Percentiles rank a stretch among this genome's conserved stretches.
These are phyloP conservation scores for Marchantia polymorpha DNA, from an alignment of 225 moss, liverwort and hornwort species.

Conservation along the genomic window DNA sequence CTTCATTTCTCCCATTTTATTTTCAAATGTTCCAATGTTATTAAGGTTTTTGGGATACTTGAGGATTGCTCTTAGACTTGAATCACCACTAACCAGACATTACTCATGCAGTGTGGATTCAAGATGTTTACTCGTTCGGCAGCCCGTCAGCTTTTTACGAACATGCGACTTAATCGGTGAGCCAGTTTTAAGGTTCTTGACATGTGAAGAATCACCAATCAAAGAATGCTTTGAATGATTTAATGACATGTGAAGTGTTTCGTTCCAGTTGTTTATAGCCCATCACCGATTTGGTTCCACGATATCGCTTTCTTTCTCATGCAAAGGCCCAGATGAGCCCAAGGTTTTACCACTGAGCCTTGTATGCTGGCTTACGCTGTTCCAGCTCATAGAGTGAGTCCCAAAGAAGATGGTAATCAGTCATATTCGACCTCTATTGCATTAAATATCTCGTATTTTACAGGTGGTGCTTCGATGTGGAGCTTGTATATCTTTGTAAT, in stretches of 20 bases:
- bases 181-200: background rate
- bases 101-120: conserved; percentile 70
- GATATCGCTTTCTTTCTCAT: background rate
- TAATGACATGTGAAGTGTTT: too few relatives aligned
- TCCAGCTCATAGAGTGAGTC: background rate
- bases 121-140: conserved; percentile 96
- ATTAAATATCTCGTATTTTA: background rate
- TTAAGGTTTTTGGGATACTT: background rate
- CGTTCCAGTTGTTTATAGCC: too few relatives aligned
- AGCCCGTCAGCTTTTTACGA: conserved; percentile 75
- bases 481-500: conserved; percentile 80
- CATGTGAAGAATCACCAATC: background rate
- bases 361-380: background rate
- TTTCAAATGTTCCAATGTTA: too few relatives aligned
- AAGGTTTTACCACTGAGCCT: background rate
- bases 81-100: background rate
- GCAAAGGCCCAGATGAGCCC: background rate
- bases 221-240: background rate
- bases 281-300: too few relatives aligned
- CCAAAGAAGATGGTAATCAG: background rate
- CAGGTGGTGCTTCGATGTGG: conserved; percentile 98
- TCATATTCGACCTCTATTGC: background rate
- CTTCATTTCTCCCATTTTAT: too few relatives aligned
- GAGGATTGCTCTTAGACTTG: background rate
- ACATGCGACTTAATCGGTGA: conserved; percentile 77